Base-by-base conservation (phyloP, 257 asterid species). In the Apocynum venetum region DNA sequence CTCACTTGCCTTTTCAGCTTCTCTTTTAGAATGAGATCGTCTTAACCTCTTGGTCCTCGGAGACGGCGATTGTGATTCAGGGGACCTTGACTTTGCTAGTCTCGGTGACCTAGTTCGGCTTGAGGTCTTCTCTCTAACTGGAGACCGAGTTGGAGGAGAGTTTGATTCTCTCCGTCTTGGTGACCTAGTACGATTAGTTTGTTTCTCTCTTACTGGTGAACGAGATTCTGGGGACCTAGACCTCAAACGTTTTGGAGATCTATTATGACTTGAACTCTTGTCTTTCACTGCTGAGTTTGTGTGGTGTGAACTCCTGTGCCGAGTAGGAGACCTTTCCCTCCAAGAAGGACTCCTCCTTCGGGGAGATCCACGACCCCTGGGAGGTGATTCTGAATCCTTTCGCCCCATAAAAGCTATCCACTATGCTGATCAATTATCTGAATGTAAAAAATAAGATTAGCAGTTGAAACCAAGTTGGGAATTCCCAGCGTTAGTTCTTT, bases 31-130 rank as follows among this genome's bases (percentile, higher is more conserved):
- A 80, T 84, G 89, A 84, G 83, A 89, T 82, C 90, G 85, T 79
- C 75, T 86, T 79, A 90, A 85, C 83, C 97, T 88, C 82, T 83
- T 91, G 78, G 93, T 89, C 43, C 88, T 92, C 1, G 97, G 97
- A 46, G 99, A 96, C 38, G 81, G 91, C 6, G 94, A 86, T 36
- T 69, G 80, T 40, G 81, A 78, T 60, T 63, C 78, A n/a, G 91
- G 86, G 46, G 93, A 85, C 83, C 85, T 88, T 8, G 89, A 64
- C 81, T 81, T 84, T 15, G 75, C 76, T 20, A 51, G 89, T 64
- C 77, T 84, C 4, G 92, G 86, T 5, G 91, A 89, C 81, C 85
- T 85, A 46, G 80, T 77, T 55, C 83, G 89, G 75, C 77, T 79
- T 71, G 91, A 70, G 56, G 87, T 70, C 76, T 85, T 89, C 79